Base-by-base conservation (phyloP, 306 rosid species). In the Prunus davidiana region DNA sequence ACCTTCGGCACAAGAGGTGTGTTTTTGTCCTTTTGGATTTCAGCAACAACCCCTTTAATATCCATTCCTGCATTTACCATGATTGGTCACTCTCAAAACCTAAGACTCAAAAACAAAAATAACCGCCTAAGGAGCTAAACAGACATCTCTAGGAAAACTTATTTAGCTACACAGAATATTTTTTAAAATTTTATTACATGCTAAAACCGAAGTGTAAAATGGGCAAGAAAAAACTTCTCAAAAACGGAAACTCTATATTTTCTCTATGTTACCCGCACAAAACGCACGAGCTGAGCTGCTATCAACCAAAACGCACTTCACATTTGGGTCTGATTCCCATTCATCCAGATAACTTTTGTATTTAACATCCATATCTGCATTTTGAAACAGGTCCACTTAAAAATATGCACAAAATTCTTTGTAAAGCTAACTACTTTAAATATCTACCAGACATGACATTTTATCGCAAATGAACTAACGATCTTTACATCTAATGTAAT, bases 1-100 rank as follows among this genome's bases (percentile, higher is more conserved):
- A 95, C 99, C 99, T 91, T 95, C 46, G 55, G 93, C 84, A 96
- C 98, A 83, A 96, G 97, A 91, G 97, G 88, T 52, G 99, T 96
- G 90, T 67, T 84, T 87, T 84, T 88, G 91, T 96, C 97, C 96
- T 87, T 91, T 81, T 79, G 97, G 74, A 95, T 92, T 87, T 95
- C 99, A 69, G 99, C 98, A 74, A 88, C 99, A 89, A 95, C 97
- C 88, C 99, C 98, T 91, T 95, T 95, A 88, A 92, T 92, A 92
- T 95, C 99, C 98, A 92, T 95, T 83, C 99, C 99, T 90, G 97
- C 98, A 95, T 83, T 76, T 77, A 83, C 83, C 94, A 84, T 71
- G 83, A 86, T 84, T 72, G 79, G 78, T 78, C 84, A 89, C 87
- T 88, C 93, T 89, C 88, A 89, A 85, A 86, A 82, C 78, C 90